Conservation (phyloP, 176 grass and related monocot species). For the Eleusine indica region DNA sequence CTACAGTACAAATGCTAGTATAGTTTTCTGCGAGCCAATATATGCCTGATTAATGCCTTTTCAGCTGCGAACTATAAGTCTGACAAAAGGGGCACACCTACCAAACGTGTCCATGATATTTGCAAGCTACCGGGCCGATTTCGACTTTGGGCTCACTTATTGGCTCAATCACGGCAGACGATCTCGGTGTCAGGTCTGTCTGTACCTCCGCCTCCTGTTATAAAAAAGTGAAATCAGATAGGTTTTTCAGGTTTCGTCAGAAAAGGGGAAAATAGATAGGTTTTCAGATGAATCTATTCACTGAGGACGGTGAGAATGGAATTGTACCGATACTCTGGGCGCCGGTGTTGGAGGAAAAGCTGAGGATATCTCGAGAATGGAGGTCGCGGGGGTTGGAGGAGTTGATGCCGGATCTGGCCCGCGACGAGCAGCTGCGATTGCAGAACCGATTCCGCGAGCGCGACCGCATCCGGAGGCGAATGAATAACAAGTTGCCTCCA, state of each 20-base stretch:
- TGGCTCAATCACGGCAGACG: neutral
- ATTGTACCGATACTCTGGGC: neutral
- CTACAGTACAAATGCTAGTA: too few species aligned
- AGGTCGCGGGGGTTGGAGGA: neutral
- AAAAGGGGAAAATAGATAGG: neutral
- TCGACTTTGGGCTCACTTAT: neutral
- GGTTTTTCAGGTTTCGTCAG: neutral
- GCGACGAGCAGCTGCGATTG: neutral
- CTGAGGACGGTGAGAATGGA: neutral
- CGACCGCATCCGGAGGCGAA: neutral
- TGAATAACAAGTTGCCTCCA: neutral
- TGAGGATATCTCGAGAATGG: neutral
- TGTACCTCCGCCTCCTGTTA: too few species aligned
- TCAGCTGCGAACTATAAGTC: too few species aligned
- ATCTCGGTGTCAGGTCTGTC: too few species aligned
- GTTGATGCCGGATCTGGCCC: neutral
- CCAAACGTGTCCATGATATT: too few species aligned
- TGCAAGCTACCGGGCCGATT: neutral
- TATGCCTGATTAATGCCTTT: too few species aligned
- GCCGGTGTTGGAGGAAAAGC: neutral
- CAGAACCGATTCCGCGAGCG: neutral
- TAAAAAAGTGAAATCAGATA: too few species aligned
- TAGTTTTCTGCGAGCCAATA: too few species aligned
- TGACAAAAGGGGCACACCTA: too few species aligned
- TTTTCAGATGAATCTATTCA: neutral